A percentile compares a stretch with the other conserved stretches of the same genome.
These are phyloP conservation scores for Fusarium cyanostomum DNA, from an alignment of 2,329 filamentous ascomycete species.

Conservation along the genomic window DNA sequence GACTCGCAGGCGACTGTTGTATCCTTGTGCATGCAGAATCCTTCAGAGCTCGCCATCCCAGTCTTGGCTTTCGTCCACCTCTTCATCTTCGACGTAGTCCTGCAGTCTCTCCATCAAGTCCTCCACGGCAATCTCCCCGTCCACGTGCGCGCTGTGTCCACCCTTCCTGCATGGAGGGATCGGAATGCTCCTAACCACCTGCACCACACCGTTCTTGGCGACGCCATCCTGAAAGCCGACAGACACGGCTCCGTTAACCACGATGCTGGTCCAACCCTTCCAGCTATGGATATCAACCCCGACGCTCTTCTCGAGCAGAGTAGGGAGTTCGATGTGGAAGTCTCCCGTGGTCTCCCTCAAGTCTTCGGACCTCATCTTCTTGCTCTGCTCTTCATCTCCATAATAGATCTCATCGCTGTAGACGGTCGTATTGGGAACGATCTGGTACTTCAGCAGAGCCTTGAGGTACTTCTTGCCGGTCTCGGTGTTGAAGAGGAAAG, in stretches of 20 bases:
- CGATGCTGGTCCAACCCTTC: conserved; percentile 75
- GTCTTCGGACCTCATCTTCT: conserved; percentile 41
- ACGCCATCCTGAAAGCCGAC: conserved; percentile 76
- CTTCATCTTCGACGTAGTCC: conserved; percentile 38
- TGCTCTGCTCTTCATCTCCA: conserved; percentile 38
- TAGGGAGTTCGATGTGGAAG: conserved; percentile 75
- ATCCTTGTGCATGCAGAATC: not conserved
- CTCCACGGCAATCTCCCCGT: conserved; percentile 42
- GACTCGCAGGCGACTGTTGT: not conserved
- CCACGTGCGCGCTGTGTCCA: conserved; percentile 1
- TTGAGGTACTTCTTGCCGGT: conserved; percentile 79
- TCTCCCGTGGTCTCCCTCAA: conserved; percentile 30
- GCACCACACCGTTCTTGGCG: conserved; percentile 83
- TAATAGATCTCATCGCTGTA: conserved; percentile 85
- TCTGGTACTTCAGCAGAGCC: conserved; percentile 81
- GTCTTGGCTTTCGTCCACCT: not conserved
- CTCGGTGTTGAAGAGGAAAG: conserved; percentile 83
- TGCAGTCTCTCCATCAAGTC: conserved; percentile 45
- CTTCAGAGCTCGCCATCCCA: conserved; percentile 28
- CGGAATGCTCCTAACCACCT: conserved; percentile 76
- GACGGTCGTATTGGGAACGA: conserved; percentile 76
- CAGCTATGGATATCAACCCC: conserved; percentile 76
- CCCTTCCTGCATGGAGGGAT: conserved; percentile 72
- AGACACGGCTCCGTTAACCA: conserved; percentile 76
- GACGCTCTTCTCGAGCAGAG: conserved; percentile 72